Percentiles rank a stretch among this genome's conserved stretches.
Evolutionary conservation across 2,329 filamentous ascomycete species (phyloP).

Genomic region (Dactylonectria macrodidyma): DNA sequence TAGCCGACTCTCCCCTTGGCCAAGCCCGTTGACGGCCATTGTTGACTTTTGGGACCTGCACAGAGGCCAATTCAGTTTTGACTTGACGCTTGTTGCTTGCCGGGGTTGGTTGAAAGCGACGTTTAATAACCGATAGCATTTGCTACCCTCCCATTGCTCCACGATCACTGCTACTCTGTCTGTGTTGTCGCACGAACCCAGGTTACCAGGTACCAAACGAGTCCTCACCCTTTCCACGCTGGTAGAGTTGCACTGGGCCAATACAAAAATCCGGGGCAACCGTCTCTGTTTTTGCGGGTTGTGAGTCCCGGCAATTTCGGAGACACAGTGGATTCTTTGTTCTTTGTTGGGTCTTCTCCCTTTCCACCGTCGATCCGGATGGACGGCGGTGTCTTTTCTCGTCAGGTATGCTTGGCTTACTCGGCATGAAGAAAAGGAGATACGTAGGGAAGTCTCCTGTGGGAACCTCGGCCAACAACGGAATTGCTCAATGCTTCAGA

Average conservation of each 20-base stretch:
- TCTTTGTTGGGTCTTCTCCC: conserved; percentile 17
- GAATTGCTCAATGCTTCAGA: neutral
- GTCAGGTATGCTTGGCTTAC: neutral
- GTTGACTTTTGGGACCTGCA: conserved; percentile 6
- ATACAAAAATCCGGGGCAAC: conserved; percentile 13
- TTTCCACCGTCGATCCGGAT: conserved; percentile 14
- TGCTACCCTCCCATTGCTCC: conserved; percentile 1
- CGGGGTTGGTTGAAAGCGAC: too few relatives aligned
- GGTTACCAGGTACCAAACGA: neutral
- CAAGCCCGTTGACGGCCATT: conserved; percentile 1
- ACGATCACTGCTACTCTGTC: neutral
- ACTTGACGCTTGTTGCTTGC: too few relatives aligned
- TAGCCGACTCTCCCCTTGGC: neutral
- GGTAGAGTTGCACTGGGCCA: neutral
- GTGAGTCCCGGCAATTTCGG: conserved; percentile 19
- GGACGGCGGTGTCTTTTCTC: neutral
- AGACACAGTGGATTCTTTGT: neutral
- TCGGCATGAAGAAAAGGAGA: neutral
- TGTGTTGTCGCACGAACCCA: conserved; percentile 3
- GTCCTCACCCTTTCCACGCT: neutral
- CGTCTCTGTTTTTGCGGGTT: neutral
- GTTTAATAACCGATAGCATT: neutral
- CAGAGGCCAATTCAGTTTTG: too few relatives aligned
- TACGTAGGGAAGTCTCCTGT: neutral
- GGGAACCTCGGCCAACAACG: neutral